Evolutionary conservation across 2,329 filamentous ascomycete species (phyloP).

Genomic region (Curvularia verruculosa): DNA sequence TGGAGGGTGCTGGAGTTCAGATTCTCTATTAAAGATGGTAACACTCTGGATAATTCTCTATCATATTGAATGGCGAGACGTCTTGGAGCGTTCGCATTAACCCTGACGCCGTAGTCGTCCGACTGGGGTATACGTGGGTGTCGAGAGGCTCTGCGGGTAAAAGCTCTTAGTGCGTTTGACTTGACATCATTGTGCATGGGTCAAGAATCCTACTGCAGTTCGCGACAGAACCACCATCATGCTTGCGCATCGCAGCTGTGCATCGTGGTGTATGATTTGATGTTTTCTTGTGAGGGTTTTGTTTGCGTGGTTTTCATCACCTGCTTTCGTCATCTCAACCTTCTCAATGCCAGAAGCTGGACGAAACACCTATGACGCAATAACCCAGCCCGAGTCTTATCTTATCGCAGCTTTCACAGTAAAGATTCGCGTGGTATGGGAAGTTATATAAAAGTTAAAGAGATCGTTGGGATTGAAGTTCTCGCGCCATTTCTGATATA

Average conservation of each 20-base stretch:
- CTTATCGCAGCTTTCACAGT: too few relatives aligned
- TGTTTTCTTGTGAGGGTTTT: too few relatives aligned
- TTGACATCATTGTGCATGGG: slow-evolving; percentile 15
- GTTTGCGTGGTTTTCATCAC: too few relatives aligned
- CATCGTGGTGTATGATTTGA: background rate
- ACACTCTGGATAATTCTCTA: background rate
- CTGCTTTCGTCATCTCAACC: too few relatives aligned
- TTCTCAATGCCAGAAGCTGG: too few relatives aligned
- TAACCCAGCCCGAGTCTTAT: too few relatives aligned
- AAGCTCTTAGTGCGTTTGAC: slow-evolving; percentile 6
- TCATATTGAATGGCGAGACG: background rate
- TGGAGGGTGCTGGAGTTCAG: background rate
- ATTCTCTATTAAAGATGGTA: background rate
- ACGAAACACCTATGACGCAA: too few relatives aligned
- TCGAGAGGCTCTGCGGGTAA: slow-evolving; percentile 17
- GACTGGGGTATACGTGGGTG: slow-evolving; percentile 9
- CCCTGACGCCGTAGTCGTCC: slow-evolving; percentile 10
- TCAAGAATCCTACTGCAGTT: slow-evolving; percentile 1
- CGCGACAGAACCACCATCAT: slow-evolving; percentile 5
- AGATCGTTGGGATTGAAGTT: too few relatives aligned
- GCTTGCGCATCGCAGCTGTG: background rate
- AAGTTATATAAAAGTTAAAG: too few relatives aligned
- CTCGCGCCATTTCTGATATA: too few relatives aligned
- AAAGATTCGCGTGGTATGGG: too few relatives aligned
- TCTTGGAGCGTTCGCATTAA: background rate